Evolutionary conservation across 371 early-diverging fungal genomes (phyloP).

Genomic region (Mucor irregularis): DNA sequence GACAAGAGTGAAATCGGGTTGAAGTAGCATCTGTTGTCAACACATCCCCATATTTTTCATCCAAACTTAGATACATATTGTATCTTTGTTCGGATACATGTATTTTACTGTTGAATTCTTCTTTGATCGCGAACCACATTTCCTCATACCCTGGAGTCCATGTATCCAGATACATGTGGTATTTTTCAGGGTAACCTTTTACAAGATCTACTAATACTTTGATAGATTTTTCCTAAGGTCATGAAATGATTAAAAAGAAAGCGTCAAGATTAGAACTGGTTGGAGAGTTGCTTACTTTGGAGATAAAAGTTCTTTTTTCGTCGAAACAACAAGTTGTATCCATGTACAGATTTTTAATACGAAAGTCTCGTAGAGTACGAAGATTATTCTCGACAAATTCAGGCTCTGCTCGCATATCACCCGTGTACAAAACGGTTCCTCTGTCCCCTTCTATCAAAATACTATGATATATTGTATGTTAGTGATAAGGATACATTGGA

Average conservation of each 20-base stretch:
- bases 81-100: conserved; percentile 41
- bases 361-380: conserved; percentile 9
- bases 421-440: conserved; percentile 44
- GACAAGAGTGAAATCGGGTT: conserved; percentile 29
- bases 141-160: conserved; percentile 54
- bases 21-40: conserved; percentile 13
- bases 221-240: conserved; percentile 21
- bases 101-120: conserved; percentile 29
- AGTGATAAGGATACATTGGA: background rate
- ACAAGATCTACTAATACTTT: conserved; percentile 29
- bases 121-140: conserved; percentile 35
- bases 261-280: no score
- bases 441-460: conserved; percentile 40
- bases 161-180: conserved; percentile 43
- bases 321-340: conserved; percentile 43
- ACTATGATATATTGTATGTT: conserved; percentile 4
- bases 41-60: conserved; percentile 5
- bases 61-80: conserved; percentile 27
- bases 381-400: conserved; percentile 22
- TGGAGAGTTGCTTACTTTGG: conserved; percentile 37
- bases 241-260: background rate
- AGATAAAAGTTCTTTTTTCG: conserved; percentile 26
- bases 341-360: conserved; percentile 40
- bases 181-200: conserved; percentile 17
- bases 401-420: conserved; percentile 41